These are phyloP conservation scores for Triticum urartu DNA, from an alignment of 176 grass and related monocot genomes.

Conservation along the genomic window DNA sequence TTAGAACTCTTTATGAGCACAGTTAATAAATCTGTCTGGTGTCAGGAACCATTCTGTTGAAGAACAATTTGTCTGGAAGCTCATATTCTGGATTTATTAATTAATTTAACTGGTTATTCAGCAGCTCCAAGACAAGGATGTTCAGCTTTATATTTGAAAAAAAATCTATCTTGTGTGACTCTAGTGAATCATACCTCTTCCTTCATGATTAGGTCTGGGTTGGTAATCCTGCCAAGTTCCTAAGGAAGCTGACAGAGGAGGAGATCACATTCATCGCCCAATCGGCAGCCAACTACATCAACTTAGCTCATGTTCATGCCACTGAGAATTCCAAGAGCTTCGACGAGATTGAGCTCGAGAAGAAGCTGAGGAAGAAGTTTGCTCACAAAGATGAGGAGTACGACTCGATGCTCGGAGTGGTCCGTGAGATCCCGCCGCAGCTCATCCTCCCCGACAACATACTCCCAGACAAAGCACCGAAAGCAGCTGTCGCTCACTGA, in stretches of 20 bases:
- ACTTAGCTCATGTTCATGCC: conserved; percentile 90
- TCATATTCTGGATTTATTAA: neutral
- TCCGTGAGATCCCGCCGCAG: conserved; percentile 69
- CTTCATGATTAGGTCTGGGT: conserved; percentile 74
- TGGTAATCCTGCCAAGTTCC: conserved; percentile 92
- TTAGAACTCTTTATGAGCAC: neutral
- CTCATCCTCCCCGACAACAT: conserved; percentile 84
- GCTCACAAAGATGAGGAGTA: conserved; percentile 78
- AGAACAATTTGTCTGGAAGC: neutral
- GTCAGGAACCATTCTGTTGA: neutral
- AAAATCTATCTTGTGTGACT: neutral
- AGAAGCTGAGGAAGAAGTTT: conserved; percentile 85
- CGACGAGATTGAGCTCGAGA: conserved; percentile 89
- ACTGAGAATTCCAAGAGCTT: conserved; percentile 85
- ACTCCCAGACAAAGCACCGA: conserved; percentile 56
- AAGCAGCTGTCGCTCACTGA: conserved; percentile 50
- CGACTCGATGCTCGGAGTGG: conserved; percentile 87
- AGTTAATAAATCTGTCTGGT: neutral
- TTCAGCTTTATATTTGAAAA: conserved; percentile 14
- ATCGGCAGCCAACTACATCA: conserved; percentile 80
- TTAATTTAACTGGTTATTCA: neutral
- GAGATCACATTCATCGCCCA: conserved; percentile 78
- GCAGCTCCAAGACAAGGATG: neutral
- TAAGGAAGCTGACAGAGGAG: conserved; percentile 94
- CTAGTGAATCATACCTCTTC: neutral